Conservation (phyloP, 1,284 basidiomycete species). For the Ceratobasidium sp. region DNA sequence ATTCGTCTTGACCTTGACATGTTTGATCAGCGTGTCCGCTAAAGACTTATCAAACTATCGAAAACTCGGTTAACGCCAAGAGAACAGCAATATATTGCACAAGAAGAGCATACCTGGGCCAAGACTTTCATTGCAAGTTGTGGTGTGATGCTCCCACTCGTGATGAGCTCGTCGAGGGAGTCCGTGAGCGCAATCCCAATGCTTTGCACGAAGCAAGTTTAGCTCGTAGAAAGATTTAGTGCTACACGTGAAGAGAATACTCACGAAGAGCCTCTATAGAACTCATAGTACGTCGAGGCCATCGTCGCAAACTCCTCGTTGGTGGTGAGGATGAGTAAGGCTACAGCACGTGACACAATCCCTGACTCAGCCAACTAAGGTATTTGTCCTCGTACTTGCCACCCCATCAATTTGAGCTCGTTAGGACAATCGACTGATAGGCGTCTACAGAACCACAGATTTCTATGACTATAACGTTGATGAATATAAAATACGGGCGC, state of each 20-base stretch:
- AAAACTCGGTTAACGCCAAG: neutral
- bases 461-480: too few species aligned
- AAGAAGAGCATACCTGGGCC: conserved; percentile 77
- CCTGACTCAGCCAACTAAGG: too few species aligned
- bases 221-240: neutral
- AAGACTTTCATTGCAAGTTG: conserved; percentile 98
- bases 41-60: conserved; percentile 93
- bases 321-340: conserved; percentile 37
- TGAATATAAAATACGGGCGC: too few species aligned
- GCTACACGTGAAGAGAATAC: conserved; percentile 54
- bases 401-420: too few species aligned
- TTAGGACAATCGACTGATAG: too few species aligned
- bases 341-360: neutral
- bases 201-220: conserved; percentile 61
- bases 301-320: conserved; percentile 49
- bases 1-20: conserved; percentile 92
- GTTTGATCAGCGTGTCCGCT: conserved; percentile 89
- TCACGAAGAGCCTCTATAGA: conserved; percentile 89
- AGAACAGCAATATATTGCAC: conserved; percentile 44
- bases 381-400: too few species aligned
- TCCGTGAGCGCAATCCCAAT: conserved; percentile 99
- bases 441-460: too few species aligned
- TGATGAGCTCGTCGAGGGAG: conserved; percentile 98
- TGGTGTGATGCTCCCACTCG: conserved; percentile 95
- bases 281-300: conserved; percentile 83